Evolutionary conservation across 495 filamentous ascomycete genomes (phyloP), one percentile per base, ranked within the genome.

Genomic region (Cryomyces minteri): DNA sequence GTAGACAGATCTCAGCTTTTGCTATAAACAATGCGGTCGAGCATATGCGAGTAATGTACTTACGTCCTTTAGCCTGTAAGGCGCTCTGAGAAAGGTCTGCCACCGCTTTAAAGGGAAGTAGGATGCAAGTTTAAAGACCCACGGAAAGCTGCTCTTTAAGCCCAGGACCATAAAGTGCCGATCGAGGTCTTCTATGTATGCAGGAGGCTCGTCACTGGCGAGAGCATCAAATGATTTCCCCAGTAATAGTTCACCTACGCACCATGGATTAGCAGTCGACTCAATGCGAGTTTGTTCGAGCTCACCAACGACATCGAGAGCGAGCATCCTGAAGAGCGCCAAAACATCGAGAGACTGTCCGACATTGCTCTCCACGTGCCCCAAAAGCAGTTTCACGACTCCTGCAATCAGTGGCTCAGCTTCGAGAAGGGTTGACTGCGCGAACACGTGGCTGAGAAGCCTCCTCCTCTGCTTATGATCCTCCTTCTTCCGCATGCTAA

Each of bases 171-270:
- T 7, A 31, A 43, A 48, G 18, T 43, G 31, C 6, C 28, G 14
- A 31, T 48, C 46, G 6, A 43, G 11, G 18, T 48, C 40, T 8
- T 43, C 40, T 5, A 48, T 0, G 31, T 25, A 48, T 34, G 33
- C 29, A 8, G 46, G 46, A 10, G 46, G 31, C 10, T 12, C 28
- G 14, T 43, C 40, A 2, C n/a, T 28, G 8, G 36, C 28, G n/a
- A 43, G 40, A 4, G n/a, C 46, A 25, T 28, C 41, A 31, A 48
- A 48, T 2, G 46, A 48, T 41, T 41, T 12, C 8, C 40, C 40
- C 25, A 39, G 33, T 5, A 43, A 43, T 31, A 43, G 31, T 36
- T 48, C 28, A 25, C 46, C 25, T 44, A 25, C 7, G 42, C 11
- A 41, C 25, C n/a, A 9, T 25, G 18, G 18, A 10, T 38, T 1